phyloP scores from a whole-genome alignment of 257 asterid genomes.

The Solanum pennellii region DNA sequence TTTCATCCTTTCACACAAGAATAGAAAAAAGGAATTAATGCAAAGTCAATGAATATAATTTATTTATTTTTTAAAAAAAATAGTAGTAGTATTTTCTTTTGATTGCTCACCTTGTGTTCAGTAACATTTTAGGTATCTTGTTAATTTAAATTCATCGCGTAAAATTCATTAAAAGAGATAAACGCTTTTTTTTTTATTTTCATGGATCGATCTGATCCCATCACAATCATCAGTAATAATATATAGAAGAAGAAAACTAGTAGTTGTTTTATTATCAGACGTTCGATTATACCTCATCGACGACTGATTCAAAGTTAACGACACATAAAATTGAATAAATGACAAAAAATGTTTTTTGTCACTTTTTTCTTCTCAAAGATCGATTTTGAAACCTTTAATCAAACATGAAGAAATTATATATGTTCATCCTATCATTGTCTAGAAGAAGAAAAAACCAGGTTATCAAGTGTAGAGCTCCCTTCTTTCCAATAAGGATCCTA shows the following conservation, averaged over 20 bases:
- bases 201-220: background rate
- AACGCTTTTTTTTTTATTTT: background rate
- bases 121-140: background rate
- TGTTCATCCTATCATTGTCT: background rate
- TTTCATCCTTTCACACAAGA: background rate
- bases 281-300: background rate
- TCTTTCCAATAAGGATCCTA: constrained; percentile 61
- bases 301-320: background rate
- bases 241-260: background rate
- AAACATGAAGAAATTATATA: background rate
- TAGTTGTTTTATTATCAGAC: background rate
- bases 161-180: background rate
- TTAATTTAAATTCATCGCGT: fast-evolving
- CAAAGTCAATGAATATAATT: background rate
- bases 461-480: constrained; percentile 62
- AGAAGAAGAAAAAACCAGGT: background rate
- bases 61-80: background rate
- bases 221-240: background rate
- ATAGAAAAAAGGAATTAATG: background rate
- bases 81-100: background rate
- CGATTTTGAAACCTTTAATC: background rate
- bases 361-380: background rate
- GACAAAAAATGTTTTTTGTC: background rate
- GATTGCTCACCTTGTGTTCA: background rate
- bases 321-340: background rate